Conservation (phyloP, 306 rosid genomes). For the Luffa aegyptiaca region DNA sequence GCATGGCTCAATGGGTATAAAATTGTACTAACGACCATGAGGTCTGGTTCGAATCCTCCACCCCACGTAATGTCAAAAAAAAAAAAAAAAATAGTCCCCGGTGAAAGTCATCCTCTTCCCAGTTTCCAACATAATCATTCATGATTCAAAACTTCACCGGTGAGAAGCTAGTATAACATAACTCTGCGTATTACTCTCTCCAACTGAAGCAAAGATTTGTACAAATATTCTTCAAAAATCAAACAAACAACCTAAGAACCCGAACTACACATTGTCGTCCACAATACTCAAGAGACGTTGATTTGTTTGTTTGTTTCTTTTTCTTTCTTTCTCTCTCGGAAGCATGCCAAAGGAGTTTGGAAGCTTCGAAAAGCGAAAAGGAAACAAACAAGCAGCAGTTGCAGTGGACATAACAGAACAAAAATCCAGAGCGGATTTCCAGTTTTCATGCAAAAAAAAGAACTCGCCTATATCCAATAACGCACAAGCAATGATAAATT, state of each 20-base stretch:
- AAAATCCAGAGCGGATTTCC: background rate
- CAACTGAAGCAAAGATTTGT: background rate
- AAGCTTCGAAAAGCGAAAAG: background rate
- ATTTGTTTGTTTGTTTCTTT: background rate
- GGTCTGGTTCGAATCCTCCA: too few relatives aligned
- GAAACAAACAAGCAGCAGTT: background rate
- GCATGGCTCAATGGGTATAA: too few relatives aligned
- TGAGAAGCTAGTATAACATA: background rate
- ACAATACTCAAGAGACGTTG: background rate
- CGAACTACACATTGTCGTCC: background rate
- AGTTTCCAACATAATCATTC: background rate
- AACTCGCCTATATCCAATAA: background rate
- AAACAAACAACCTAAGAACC: background rate
- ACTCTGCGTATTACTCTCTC: background rate
- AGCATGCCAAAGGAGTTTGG: background rate
- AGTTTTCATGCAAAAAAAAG: background rate
- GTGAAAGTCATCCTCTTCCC: background rate
- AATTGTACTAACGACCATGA: too few relatives aligned
- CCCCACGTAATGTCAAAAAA: too few relatives aligned
- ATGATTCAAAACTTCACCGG: background rate
- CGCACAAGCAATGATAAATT: background rate
- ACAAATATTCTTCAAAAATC: background rate
- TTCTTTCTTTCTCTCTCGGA: background rate
- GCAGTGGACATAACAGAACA: background rate
- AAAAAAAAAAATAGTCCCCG: background rate